phyloP scores from a whole-genome alignment of 2,329 filamentous ascomycete genomes.

The Trichoderma breve region DNA sequence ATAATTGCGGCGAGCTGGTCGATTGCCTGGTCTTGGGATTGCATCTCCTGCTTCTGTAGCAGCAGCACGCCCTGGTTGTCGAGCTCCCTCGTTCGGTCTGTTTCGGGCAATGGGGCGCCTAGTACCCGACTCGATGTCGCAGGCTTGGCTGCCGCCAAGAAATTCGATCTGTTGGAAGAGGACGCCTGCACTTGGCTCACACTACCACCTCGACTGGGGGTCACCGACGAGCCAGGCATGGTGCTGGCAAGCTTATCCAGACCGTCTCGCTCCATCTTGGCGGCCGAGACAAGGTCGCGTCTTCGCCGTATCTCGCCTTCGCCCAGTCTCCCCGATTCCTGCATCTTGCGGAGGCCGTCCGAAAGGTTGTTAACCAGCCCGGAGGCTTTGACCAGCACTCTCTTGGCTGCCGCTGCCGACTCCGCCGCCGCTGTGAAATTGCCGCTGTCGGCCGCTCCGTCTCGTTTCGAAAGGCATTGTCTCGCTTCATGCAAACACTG shows the following conservation, averaged over 20 bases:
- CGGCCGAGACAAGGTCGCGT: slow-evolving; percentile 66
- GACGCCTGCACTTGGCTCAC: slow-evolving; percentile 49
- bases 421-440: slow-evolving; percentile 51
- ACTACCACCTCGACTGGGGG: slow-evolving; percentile 37
- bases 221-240: slow-evolving; percentile 35
- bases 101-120: slow-evolving; percentile 71
- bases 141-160: slow-evolving; percentile 41
- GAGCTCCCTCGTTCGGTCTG: slow-evolving; percentile 70
- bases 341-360: slow-evolving; percentile 60
- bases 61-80: slow-evolving; percentile 73
- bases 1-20: slow-evolving; percentile 67
- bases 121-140: slow-evolving; percentile 62
- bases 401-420: slow-evolving; percentile 72
- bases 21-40: slow-evolving; percentile 72
- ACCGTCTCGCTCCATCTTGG: slow-evolving; percentile 71
- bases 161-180: slow-evolving; percentile 48
- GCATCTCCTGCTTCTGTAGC: slow-evolving; percentile 71
- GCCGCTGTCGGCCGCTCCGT: slow-evolving; percentile 46
- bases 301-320: slow-evolving; percentile 73
- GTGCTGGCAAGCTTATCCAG: slow-evolving; percentile 70
- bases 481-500: slow-evolving; percentile 63
- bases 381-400: slow-evolving; percentile 66
- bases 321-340: slow-evolving; percentile 57
- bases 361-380: slow-evolving; percentile 62
- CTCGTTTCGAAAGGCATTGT: slow-evolving; percentile 63